A percentile compares a stretch with the other conserved stretches of the same genome.
These are phyloP conservation scores for Yamagishiella unicocca DNA, from an alignment of 139 green algal species.

Conservation along the genomic window DNA sequence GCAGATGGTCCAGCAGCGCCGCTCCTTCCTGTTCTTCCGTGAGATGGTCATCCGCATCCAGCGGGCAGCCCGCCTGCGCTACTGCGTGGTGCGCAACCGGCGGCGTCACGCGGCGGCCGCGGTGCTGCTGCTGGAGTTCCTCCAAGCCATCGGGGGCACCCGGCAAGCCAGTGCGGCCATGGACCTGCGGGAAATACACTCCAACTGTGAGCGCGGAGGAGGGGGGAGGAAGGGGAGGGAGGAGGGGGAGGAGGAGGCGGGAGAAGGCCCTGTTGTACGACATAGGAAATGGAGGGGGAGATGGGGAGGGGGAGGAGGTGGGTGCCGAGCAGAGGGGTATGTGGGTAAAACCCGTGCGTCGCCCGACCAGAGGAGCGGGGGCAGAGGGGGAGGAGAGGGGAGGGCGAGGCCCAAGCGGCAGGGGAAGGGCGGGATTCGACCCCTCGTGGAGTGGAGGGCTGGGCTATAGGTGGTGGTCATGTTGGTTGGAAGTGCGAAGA, in stretches of 20 bases:
- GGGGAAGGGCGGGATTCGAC: no score
- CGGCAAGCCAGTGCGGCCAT: conserved; percentile 4
- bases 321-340: no score
- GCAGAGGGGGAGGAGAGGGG: no score
- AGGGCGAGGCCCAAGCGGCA: no score
- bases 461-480: no score
- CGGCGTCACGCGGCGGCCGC: conserved; percentile 9
- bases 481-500: no score
- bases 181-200: conserved; percentile 39
- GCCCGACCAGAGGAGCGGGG: no score
- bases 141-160: background rate
- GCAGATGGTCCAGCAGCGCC: conserved; percentile 31
- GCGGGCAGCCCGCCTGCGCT: conserved; percentile 8
- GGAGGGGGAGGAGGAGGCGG: background rate
- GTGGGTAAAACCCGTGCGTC: no score
- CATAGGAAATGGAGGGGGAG: no score
- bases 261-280: no score
- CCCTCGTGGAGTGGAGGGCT: no score
- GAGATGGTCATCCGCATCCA: conserved; percentile 4
- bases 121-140: conserved; percentile 21
- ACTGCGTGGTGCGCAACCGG: conserved; percentile 23
- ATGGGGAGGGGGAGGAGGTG: no score
- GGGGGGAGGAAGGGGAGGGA: background rate
- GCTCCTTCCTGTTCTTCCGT: background rate
- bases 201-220: conserved; percentile 25